phyloP scores from a whole-genome alignment of 371 early-diverging fungal species.

The Mucor plumbeus region DNA sequence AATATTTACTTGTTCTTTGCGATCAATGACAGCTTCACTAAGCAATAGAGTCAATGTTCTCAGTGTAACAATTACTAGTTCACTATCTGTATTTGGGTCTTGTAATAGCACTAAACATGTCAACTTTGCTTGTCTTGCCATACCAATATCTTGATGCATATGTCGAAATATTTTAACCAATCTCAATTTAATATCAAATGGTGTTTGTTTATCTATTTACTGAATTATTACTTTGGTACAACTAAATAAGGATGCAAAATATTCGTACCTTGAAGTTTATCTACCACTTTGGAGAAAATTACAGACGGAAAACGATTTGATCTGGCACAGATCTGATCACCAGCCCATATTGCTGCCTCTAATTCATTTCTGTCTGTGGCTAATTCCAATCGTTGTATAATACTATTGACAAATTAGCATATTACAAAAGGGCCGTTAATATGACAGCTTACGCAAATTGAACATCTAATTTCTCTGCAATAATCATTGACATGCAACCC shows the following conservation, averaged over 20 bases:
- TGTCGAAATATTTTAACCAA: conserved; percentile 61
- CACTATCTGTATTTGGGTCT: conserved; percentile 42
- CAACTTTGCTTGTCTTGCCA: conserved; percentile 57
- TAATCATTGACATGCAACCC: conserved; percentile 63
- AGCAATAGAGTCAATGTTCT: conserved; percentile 54
- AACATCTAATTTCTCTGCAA: conserved; percentile 58
- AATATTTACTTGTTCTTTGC: conserved; percentile 49
- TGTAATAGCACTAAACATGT: conserved; percentile 51
- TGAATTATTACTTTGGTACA: neutral
- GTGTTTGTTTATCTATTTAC: conserved; percentile 29
- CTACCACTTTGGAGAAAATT: conserved; percentile 43
- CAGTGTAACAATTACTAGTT: conserved; percentile 47
- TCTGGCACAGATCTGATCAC: conserved; percentile 59
- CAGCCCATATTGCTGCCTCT: conserved; percentile 63
- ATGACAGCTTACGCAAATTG: conserved; percentile 57
- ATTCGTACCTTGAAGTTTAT: conserved; percentile 35
- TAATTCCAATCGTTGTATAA: conserved; percentile 47
- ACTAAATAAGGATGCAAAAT: neutral
- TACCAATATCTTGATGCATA: conserved; percentile 63
- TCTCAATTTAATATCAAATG: conserved; percentile 47
- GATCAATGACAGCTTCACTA: conserved; percentile 55
- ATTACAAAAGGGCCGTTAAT: neutral
- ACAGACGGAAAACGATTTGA: conserved; percentile 57
- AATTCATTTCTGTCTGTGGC: conserved; percentile 59
- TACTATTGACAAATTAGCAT: conserved; percentile 20